phyloP scores from a whole-genome alignment of 805 yeast genomes.

The Saturnispora besseyi region DNA sequence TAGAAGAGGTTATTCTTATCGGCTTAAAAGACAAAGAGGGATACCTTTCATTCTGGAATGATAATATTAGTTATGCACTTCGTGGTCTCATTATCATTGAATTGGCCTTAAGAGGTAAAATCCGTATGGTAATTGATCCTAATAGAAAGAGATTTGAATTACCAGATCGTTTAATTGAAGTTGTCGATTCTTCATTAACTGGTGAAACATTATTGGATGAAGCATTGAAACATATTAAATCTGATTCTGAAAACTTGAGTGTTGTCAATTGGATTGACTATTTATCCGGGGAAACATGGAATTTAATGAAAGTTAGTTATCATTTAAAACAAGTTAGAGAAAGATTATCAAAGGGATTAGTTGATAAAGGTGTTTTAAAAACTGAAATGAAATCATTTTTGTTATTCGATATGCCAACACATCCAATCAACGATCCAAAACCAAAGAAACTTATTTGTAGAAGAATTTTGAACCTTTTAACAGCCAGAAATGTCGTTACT shows the following conservation, averaged over 20 bases:
- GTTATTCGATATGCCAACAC: conserved; percentile 97
- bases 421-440: conserved; percentile 81
- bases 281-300: conserved; percentile 95
- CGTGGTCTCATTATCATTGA: conserved; percentile 92
- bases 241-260: conserved; percentile 66
- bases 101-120: conserved; percentile 83
- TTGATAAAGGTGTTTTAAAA: conserved; percentile 91
- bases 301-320: conserved; percentile 84
- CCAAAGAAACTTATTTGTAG: conserved; percentile 75
- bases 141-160: conserved; percentile 83
- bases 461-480: conserved; percentile 61
- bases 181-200: conserved; percentile 74
- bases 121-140: conserved; percentile 84
- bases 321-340: conserved; percentile 97
- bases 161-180: conserved; percentile 80
- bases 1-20: conserved; percentile 92
- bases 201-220: conserved; percentile 96
- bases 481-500: conserved; percentile 58
- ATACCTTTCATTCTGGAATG: conserved; percentile 95
- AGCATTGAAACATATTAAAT: conserved; percentile 81
- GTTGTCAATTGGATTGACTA: conserved; percentile 91
- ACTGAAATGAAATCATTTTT: conserved; percentile 93
- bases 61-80: conserved; percentile 89
- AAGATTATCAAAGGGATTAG: conserved; percentile 90
- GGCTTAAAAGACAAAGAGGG: conserved; percentile 97